Conservation (phyloP, 805 yeast species). For the Barnettozyma pratensis region DNA sequence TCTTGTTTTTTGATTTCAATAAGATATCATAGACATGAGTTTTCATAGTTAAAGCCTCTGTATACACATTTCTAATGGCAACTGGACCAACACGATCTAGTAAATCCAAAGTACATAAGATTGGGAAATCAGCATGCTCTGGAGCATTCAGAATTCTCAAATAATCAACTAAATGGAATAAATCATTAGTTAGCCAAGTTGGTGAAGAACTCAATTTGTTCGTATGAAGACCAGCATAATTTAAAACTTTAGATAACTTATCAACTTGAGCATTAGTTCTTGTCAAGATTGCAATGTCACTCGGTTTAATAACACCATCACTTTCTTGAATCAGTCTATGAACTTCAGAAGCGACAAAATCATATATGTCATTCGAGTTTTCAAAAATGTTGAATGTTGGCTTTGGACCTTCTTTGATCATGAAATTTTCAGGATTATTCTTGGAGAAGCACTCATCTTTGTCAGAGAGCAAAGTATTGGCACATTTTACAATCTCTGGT, state of each 20-base stretch:
- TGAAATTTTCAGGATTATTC: neutral
- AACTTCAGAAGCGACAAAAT: conserved; percentile 42
- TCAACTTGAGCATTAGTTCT: conserved; percentile 47
- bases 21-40: conserved; percentile 13
- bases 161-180: conserved; percentile 41
- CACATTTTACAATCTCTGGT: conserved; percentile 46
- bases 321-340: conserved; percentile 35
- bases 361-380: conserved; percentile 32
- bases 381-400: conserved; percentile 24
- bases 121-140: conserved; percentile 23
- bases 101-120: conserved; percentile 23
- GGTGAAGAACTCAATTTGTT: conserved; percentile 42
- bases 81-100: conserved; percentile 21
- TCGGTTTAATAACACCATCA: conserved; percentile 36
- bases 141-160: conserved; percentile 36
- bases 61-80: conserved; percentile 19
- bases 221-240: conserved; percentile 36
- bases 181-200: conserved; percentile 44
- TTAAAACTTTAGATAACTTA: conserved; percentile 33
- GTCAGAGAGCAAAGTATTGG: conserved; percentile 24
- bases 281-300: conserved; percentile 50
- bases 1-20: conserved; percentile 15
- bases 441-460: conserved; percentile 4
- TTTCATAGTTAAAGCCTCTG: neutral
- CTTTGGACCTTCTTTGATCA: conserved; percentile 4